Evolutionary conservation across 768 basidiomycete genomes (phyloP).

Genomic region (Trametopsis cervina): DNA sequence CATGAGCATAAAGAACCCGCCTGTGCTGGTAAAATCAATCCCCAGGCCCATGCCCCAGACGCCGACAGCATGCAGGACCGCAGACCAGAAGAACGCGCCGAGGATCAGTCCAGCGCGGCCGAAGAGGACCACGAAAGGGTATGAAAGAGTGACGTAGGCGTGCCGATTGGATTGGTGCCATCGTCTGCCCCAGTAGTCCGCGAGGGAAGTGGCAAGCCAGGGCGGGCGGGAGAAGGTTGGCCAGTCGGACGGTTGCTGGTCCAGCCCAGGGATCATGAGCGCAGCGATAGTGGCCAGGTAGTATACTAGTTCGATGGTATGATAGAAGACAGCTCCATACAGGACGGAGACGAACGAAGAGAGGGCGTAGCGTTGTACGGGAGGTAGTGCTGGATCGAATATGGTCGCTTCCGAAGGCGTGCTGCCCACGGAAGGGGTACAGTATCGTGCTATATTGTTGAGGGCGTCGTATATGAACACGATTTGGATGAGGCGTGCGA

Average conservation of each 20-base stretch:
- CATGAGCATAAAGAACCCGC: constrained; percentile 51
- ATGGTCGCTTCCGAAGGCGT: constrained; percentile 29
- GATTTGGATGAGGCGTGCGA: constrained; percentile 28
- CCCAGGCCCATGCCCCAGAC: constrained; percentile 54
- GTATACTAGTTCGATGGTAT: constrained; percentile 16
- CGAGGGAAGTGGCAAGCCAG: constrained; percentile 29
- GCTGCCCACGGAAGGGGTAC: constrained; percentile 27
- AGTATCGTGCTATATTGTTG: constrained; percentile 38
- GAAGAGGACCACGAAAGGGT: constrained; percentile 29
- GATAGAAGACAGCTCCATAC: constrained; percentile 8
- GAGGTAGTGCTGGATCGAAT: constrained; percentile 27
- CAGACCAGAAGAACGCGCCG: constrained; percentile 55
- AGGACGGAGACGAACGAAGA: not conserved
- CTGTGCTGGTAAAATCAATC: constrained; percentile 33
- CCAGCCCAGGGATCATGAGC: constrained; percentile 23
- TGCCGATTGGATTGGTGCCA: constrained; percentile 34
- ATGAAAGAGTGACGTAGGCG: constrained; percentile 22
- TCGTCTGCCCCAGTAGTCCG: constrained; percentile 30
- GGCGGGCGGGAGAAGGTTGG: constrained; percentile 29
- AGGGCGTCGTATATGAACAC: constrained; percentile 37
- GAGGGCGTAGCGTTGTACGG: constrained; percentile 26
- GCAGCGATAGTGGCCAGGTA: constrained; percentile 18
- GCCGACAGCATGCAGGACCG: constrained; percentile 50
- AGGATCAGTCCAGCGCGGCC: constrained; percentile 45
- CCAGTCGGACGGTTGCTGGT: constrained; percentile 24